Conservation (phyloP, 1,139 yeast species). For the Taphrina communis region DNA sequence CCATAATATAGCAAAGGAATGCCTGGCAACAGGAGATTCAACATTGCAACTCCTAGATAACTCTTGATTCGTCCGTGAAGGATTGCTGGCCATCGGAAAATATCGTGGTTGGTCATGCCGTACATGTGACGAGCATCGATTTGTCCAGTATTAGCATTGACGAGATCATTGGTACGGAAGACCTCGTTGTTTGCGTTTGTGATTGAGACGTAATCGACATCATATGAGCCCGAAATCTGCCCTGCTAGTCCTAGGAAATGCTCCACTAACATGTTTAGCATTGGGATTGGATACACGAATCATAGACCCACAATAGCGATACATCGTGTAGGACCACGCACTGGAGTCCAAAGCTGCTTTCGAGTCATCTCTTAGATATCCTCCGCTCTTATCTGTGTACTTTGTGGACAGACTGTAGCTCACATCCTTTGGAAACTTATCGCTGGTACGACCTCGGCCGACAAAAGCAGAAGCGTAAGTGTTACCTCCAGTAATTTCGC, state of each 20-base stretch:
- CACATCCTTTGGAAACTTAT: conserved; percentile 34
- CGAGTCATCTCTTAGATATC: conserved; percentile 17
- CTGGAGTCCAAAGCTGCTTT: conserved; percentile 36
- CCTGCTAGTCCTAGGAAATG: conserved; percentile 38
- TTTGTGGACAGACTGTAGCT: conserved; percentile 18
- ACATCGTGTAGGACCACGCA: conserved; percentile 40
- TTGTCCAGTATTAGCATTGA: conserved; percentile 40
- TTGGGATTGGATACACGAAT: neutral
- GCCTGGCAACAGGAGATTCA: conserved; percentile 38
- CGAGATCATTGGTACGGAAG: conserved; percentile 35
- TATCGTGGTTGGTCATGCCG: conserved; percentile 42
- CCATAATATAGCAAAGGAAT: conserved; percentile 40
- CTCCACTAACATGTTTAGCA: conserved; percentile 20
- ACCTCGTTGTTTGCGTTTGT: conserved; percentile 39
- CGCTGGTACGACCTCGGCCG: conserved; percentile 41
- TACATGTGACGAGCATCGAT: conserved; percentile 42
- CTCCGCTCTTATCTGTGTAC: conserved; percentile 9
- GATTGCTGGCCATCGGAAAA: conserved; percentile 42
- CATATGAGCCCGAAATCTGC: conserved; percentile 34
- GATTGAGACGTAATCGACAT: conserved; percentile 33
- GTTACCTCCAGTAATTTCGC: conserved; percentile 43
- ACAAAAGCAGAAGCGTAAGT: conserved; percentile 36
- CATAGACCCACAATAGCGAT: conserved; percentile 18
- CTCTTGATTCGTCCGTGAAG: conserved; percentile 33
- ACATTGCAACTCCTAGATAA: conserved; percentile 32